Percentiles rank a stretch among this genome's conserved stretches.
phyloP scores from a whole-genome alignment of 176 grass and related monocot species.

The Phyllostachys edulis region DNA sequence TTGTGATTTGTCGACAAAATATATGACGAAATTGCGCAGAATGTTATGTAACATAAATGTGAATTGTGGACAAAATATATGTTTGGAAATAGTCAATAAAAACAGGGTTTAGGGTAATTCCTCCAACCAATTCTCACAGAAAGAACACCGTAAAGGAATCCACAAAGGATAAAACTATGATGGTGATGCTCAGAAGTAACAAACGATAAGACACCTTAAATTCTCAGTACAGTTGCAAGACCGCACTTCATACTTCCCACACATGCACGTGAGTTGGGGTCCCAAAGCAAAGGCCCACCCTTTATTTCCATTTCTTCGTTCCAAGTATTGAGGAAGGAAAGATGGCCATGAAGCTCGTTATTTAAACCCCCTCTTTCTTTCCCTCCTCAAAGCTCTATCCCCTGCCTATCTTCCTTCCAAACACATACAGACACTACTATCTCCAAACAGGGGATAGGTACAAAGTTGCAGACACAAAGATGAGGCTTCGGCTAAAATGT shows the following conservation, averaged over 20 bases:
- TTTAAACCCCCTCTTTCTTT: slow-evolving; percentile 47
- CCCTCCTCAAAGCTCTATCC: slow-evolving; percentile 21
- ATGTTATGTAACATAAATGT: no score
- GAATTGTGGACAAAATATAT: no score
- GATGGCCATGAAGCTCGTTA: slow-evolving; percentile 40
- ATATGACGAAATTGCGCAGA: no score
- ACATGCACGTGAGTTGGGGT: slow-evolving; percentile 39
- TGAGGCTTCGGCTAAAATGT: slow-evolving; percentile 43
- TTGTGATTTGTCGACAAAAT: no score
- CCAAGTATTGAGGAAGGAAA: slow-evolving; percentile 12
- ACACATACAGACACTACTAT: slow-evolving; percentile 21
- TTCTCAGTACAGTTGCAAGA: slow-evolving; percentile 44
- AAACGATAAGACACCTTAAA: slow-evolving; percentile 41
- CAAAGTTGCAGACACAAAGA: slow-evolving; percentile 33
- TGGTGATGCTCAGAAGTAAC: slow-evolving; percentile 37
- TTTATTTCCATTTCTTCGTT: slow-evolving; percentile 19
- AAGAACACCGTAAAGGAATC: slow-evolving; percentile 35
- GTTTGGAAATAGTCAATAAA: no score
- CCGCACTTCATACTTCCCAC: not conserved
- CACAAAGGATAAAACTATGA: slow-evolving; percentile 25
- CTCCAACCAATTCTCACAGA: slow-evolving; percentile 57
- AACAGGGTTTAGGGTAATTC: no score
- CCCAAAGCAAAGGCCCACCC: slow-evolving; percentile 7
- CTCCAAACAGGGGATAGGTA: slow-evolving; percentile 34
- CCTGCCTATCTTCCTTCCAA: not conserved